A percentile compares a stretch with the other conserved stretches of the same genome.
phyloP scores from a whole-genome alignment of 495 filamentous ascomycete species.

The Neurospora sp. region DNA sequence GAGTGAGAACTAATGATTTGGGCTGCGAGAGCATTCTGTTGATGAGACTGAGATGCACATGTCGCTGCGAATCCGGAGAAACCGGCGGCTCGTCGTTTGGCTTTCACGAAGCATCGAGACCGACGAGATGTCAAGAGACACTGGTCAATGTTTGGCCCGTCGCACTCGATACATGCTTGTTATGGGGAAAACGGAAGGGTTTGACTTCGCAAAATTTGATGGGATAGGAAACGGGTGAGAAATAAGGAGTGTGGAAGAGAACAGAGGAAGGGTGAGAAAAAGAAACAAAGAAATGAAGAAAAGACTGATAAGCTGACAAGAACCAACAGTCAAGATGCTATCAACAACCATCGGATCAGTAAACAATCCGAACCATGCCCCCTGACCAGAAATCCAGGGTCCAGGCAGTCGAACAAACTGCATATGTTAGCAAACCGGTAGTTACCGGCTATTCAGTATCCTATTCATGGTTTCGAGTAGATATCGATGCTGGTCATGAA shows the following conservation, averaged over 20 bases:
- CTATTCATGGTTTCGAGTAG: not conserved
- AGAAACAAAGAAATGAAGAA: not conserved
- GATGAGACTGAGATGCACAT: not conserved
- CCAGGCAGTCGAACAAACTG: not conserved
- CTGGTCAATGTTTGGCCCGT: not conserved
- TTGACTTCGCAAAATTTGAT: not conserved
- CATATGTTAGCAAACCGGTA: not conserved
- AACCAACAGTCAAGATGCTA: not conserved
- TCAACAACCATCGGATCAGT: not conserved
- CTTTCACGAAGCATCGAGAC: not conserved
- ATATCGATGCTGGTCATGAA: not conserved
- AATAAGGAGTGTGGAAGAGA: not conserved
- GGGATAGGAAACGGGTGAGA: not conserved
- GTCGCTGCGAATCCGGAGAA: not conserved
- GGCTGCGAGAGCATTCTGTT: not conserved
- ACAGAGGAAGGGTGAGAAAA: not conserved
- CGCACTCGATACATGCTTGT: not conserved
- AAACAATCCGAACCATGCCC: not conserved
- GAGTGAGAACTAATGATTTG: not conserved
- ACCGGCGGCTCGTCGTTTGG: too few relatives aligned
- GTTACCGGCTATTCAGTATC: not conserved
- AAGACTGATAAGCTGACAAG: not conserved
- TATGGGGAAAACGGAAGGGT: rapidly evolving
- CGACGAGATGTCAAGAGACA: not conserved
- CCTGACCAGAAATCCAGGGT: not conserved